phyloP scores from a whole-genome alignment of 2,329 filamentous ascomycete species.

The Xylariaceae sp. region DNA sequence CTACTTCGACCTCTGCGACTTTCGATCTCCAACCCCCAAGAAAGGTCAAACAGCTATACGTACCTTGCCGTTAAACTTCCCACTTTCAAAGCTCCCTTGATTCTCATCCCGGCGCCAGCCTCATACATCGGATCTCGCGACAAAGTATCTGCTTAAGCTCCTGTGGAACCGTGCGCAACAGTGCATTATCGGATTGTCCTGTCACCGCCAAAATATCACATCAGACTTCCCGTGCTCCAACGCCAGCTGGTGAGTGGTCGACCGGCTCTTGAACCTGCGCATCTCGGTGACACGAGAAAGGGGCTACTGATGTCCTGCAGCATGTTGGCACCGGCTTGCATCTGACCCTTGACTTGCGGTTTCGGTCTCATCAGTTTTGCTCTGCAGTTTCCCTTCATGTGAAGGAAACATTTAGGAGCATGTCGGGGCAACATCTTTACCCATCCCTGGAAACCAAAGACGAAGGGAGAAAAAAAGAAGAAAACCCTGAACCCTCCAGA shows the following conservation, averaged over 20 bases:
- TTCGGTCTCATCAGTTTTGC: too few relatives aligned
- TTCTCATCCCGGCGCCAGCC: conserved; percentile 14
- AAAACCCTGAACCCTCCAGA: background rate
- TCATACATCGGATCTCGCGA: conserved; percentile 16
- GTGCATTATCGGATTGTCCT: conserved; percentile 17
- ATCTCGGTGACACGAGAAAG: conserved; percentile 18
- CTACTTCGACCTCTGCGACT: too few relatives aligned
- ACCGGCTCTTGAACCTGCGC: background rate
- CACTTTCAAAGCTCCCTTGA: too few relatives aligned
- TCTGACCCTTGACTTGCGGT: too few relatives aligned
- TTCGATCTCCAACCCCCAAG: too few relatives aligned
- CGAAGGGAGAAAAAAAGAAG: background rate
- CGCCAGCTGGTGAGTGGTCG: conserved; percentile 17
- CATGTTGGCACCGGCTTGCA: conserved; percentile 13
- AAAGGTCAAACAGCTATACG: too few relatives aligned
- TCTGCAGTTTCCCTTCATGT: too few relatives aligned
- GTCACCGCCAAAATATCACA: too few relatives aligned
- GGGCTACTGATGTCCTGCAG: conserved; percentile 20
- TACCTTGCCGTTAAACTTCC: too few relatives aligned
- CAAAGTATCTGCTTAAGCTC: background rate
- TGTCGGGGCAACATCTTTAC: too few relatives aligned
- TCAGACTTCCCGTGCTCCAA: conserved; percentile 18
- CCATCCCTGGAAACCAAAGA: too few relatives aligned
- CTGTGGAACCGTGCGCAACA: conserved; percentile 15
- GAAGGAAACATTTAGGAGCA: too few relatives aligned